phyloP scores from a whole-genome alignment of 805 yeast genomes.

The Grigorovia yakushimaensis region DNA sequence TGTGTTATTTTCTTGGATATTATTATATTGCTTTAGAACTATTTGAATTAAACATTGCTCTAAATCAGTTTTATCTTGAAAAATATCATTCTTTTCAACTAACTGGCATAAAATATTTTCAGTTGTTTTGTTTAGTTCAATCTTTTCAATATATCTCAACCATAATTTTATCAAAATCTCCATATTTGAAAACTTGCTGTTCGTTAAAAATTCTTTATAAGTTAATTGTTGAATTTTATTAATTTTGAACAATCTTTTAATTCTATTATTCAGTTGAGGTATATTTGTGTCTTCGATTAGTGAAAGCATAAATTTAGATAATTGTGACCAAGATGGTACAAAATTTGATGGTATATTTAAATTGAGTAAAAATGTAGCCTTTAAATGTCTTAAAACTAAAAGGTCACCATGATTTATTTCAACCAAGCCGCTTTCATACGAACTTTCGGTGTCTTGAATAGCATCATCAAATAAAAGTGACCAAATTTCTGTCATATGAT shows the following conservation, averaged over 20 bases:
- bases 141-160: neutral
- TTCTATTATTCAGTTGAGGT: slow-evolving; percentile 1
- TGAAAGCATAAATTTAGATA: neutral
- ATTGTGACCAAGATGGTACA: neutral
- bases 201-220: slow-evolving; percentile 15
- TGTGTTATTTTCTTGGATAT: neutral
- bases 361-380: neutral
- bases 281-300: neutral
- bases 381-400: neutral
- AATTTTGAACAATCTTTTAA: slow-evolving; percentile 9
- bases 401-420: too few species aligned
- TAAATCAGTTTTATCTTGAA: neutral
- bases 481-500: slow-evolving; percentile 15
- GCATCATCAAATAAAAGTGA: slow-evolving; percentile 11
- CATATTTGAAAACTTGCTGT: slow-evolving; percentile 3
- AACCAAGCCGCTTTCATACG: too few species aligned
- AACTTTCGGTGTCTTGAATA: too few species aligned
- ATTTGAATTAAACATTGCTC: neutral
- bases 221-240: slow-evolving; percentile 7
- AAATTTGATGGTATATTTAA: neutral
- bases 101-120: neutral
- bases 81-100: neutral
- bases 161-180: slow-evolving; percentile 9
- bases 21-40: neutral
- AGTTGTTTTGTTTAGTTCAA: neutral